These are phyloP conservation scores for Paramarasmius palmivorus DNA, from an alignment of 1,284 basidiomycete species.

Conservation along the genomic window DNA sequence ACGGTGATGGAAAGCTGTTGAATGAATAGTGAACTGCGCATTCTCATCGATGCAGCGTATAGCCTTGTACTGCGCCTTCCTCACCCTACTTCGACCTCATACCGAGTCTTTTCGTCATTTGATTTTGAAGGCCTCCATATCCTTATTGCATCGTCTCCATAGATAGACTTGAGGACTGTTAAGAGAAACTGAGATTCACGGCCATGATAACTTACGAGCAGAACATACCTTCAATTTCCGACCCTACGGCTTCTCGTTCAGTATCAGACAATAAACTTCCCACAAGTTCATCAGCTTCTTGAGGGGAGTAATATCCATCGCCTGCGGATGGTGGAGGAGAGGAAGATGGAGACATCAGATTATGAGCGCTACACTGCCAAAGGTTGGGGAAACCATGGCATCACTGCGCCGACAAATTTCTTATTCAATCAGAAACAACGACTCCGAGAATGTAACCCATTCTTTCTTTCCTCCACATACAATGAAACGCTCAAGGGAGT, in stretches of 20 bases:
- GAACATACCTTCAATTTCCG: conserved; percentile 65
- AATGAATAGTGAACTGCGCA: conserved; percentile 6
- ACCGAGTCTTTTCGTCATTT: conserved; percentile 49
- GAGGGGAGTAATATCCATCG: conserved; percentile 21
- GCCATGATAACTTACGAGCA: conserved; percentile 10
- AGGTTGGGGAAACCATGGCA: background rate
- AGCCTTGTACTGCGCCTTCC: conserved; percentile 19
- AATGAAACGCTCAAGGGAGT: conserved; percentile 3
- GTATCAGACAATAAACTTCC: conserved; percentile 44
- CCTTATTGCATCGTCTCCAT: conserved; percentile 66
- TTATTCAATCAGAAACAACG: background rate
- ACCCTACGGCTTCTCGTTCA: conserved; percentile 58
- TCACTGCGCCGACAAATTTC: background rate
- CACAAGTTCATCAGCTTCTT: conserved; percentile 47
- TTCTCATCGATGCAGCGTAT: conserved; percentile 27
- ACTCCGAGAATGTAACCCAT: background rate
- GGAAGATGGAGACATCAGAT: background rate
- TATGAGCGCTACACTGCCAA: background rate
- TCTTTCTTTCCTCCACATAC: conserved; percentile 1
- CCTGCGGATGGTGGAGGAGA: background rate
- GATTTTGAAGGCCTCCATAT: conserved; percentile 47
- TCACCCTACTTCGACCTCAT: conserved; percentile 58
- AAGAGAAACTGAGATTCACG: background rate
- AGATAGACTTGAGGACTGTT: conserved; percentile 81
- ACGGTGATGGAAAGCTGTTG: conserved; percentile 51